Evolutionary conservation across 306 rosid species (phyloP), one percentile per base, ranked within the genome.

Genomic region (Acacia crassicarpa): DNA sequence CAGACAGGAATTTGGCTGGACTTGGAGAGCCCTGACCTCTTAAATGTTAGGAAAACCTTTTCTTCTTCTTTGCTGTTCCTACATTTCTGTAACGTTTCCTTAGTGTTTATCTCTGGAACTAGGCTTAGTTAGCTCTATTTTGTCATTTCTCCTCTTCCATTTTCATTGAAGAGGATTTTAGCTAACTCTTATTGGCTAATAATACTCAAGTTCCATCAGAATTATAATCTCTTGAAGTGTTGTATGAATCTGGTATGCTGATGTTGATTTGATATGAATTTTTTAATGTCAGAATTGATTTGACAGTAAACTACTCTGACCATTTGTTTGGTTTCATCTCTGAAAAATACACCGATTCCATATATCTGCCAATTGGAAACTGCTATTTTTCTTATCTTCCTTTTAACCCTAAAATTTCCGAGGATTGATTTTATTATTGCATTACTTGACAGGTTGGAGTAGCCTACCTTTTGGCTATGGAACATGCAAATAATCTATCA

Each of bases 391-490:
- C 45, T 35, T 35, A 8, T 38, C 25, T 27, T 25, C 65, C 65
- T 58, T 44, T 44, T 56, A 25, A 38, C 44, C 32, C 17, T 30
- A 5, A 9, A 22, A 19, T 58, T 38, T 73, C 46, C 19, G 72
- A 4, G 66, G 30, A 9, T 80, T 74, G 61, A 75, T 53, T 67
- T 59, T 45, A 56, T 81, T 48, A 25, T 45, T 58, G 12, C 77
- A 49, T 66, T 40, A 53, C 80, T 82, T 86, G 82, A 72, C 96
- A 95, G 99, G 94, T 92, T 71, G 99, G 99, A 78, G 84, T 95
- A 79, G 97, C 99, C 85, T 95, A 92, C 89, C 88, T 95, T 78
- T 68, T 95, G 94, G 99, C 99, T 53, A 83, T 95, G 82, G 94
- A 93, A 89, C 85, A 83, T 77, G 93, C 99, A 82, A 95, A 95